Evolutionary conservation across 495 filamentous ascomycete species (phyloP).

Genomic region (Choiromyces venosus): DNA sequence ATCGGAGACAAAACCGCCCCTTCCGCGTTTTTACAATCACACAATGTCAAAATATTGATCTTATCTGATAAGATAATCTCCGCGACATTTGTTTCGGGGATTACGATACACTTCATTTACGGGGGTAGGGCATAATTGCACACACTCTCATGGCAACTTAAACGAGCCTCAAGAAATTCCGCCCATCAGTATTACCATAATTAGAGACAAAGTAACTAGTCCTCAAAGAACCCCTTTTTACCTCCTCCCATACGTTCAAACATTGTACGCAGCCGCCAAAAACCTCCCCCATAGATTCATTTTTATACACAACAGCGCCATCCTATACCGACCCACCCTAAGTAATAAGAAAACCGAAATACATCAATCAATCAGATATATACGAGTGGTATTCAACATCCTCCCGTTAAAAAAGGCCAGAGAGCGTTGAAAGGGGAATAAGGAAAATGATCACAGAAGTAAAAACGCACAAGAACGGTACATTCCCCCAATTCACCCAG

Average conservation of each 20-base stretch:
- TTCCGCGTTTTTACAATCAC: background rate
- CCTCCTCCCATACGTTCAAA: background rate
- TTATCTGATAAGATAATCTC: background rate
- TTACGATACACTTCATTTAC: no score
- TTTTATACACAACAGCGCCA: constrained; percentile 4
- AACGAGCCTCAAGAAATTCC: background rate
- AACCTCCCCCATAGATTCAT: background rate
- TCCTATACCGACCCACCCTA: background rate
- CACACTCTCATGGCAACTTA: background rate
- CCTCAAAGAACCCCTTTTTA: background rate
- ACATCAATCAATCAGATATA: constrained; percentile 5
- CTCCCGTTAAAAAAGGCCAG: background rate
- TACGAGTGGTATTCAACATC: background rate
- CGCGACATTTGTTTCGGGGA: background rate
- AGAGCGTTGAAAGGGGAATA: background rate
- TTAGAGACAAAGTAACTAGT: background rate
- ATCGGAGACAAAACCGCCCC: no score
- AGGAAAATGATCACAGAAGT: background rate
- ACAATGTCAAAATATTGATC: background rate
- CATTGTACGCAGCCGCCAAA: background rate
- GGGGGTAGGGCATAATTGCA: background rate
- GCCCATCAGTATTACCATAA: background rate
- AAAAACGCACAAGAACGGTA: background rate
- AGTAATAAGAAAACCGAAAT: constrained; percentile 1
- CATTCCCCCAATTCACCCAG: background rate